These are phyloP conservation scores for Mortierella sp. DNA, from an alignment of 371 early-diverging fungal species.

Conservation along the genomic window DNA sequence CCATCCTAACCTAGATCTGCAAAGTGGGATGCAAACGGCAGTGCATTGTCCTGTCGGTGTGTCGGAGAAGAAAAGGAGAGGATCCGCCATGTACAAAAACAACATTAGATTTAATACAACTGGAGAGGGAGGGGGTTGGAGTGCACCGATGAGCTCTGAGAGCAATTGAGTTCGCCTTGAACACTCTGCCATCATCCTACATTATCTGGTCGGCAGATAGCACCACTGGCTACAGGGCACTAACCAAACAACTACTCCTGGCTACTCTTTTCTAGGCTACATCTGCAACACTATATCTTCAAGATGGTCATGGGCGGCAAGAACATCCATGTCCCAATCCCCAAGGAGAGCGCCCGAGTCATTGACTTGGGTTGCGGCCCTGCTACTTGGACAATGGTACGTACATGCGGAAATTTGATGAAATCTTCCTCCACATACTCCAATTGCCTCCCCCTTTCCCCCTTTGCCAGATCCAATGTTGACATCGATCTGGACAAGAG, in stretches of 20 bases:
- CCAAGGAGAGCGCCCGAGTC: slow-evolving; percentile 34
- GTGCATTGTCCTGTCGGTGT: no score
- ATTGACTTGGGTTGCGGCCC: slow-evolving; percentile 53
- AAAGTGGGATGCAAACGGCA: no score
- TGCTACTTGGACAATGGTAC: slow-evolving; percentile 54
- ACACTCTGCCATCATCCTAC: slow-evolving; percentile 10
- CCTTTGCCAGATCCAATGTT: no score
- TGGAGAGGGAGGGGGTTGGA: not conserved
- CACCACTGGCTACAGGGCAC: not conserved
- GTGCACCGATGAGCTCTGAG: not conserved
- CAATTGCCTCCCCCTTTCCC: not conserved
- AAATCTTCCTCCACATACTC: not conserved
- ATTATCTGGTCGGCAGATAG: slow-evolving; percentile 4
- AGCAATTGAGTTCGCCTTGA: slow-evolving; percentile 5
- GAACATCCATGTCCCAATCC: slow-evolving; percentile 45
- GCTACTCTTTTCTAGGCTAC: slow-evolving; percentile 21
- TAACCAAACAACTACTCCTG: not conserved
- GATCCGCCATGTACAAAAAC: slow-evolving; percentile 3
- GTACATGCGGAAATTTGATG: slow-evolving; percentile 2
- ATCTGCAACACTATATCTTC: slow-evolving; percentile 48
- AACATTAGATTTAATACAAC: slow-evolving; percentile 33
- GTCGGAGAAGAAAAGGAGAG: not conserved
- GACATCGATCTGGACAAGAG: no score
- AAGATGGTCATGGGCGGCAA: slow-evolving; percentile 38
- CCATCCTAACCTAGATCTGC: no score